These are phyloP conservation scores for Pestalotiopsis sp. DNA, from an alignment of 2,329 filamentous ascomycete species.

Conservation along the genomic window DNA sequence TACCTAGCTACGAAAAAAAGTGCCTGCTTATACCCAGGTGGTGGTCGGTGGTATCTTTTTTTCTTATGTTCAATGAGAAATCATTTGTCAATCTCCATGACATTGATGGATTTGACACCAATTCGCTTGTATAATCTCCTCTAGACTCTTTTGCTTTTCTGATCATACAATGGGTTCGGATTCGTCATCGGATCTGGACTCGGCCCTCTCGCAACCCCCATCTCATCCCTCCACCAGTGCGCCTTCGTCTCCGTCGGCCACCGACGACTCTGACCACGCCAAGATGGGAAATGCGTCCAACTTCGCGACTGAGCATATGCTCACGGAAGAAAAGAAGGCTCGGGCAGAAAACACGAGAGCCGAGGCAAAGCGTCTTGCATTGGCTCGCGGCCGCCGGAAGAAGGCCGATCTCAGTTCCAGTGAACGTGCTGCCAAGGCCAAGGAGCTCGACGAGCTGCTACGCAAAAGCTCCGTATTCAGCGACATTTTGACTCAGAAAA, in stretches of 20 bases:
- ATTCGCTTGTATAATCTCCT: neutral
- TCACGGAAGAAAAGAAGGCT: constrained; percentile 49
- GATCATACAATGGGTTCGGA: constrained; percentile 9
- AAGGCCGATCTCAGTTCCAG: constrained; percentile 52
- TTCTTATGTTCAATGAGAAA: neutral
- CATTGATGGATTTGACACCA: neutral
- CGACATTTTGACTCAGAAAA: constrained; percentile 66
- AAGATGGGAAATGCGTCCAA: constrained; percentile 29
- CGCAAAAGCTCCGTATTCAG: constrained; percentile 63
- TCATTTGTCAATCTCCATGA: neutral
- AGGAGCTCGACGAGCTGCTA: constrained; percentile 61
- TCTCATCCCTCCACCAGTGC: constrained; percentile 24
- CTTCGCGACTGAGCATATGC: constrained; percentile 34
- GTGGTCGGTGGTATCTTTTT: neutral
- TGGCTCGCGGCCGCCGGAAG: constrained; percentile 40
- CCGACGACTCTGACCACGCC: constrained; percentile 15
- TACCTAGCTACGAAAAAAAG: neutral
- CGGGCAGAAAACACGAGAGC: constrained; percentile 49
- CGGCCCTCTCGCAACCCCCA: neutral
- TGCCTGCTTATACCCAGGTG: neutral
- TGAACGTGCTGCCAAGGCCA: constrained; percentile 61
- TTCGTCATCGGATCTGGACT: constrained; percentile 13
- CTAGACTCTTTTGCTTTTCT: neutral
- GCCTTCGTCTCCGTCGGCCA: constrained; percentile 25
- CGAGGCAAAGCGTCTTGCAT: constrained; percentile 45